phyloP scores from a whole-genome alignment of 1,284 basidiomycete species.

The Heimioporus retisporus region DNA sequence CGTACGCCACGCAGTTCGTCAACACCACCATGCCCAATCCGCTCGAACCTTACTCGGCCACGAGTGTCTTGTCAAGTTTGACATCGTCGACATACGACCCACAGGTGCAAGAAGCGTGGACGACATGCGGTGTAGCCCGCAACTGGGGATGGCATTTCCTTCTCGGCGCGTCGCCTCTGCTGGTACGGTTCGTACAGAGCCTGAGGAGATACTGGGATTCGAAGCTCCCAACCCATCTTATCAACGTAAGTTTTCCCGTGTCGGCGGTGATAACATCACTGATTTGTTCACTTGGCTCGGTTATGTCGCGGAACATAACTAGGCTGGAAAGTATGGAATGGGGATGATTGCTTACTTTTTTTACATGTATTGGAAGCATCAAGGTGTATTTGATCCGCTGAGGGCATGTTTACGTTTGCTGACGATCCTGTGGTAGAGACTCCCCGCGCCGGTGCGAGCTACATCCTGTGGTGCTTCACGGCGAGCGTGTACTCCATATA shows the following conservation, averaged over 20 bases:
- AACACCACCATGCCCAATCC: conserved; percentile 7
- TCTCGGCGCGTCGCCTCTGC: conserved; percentile 68
- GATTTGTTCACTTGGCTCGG: conserved; percentile 7
- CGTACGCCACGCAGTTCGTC: not conserved
- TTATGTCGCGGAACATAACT: not conserved
- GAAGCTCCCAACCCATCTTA: conserved; percentile 79
- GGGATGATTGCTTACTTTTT: conserved; percentile 74
- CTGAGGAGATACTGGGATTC: conserved; percentile 89
- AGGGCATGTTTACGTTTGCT: not conserved
- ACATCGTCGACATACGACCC: conserved; percentile 26
- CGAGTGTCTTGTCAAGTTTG: conserved; percentile 1
- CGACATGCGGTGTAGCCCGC: conserved; percentile 21
- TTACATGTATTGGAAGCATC: conserved; percentile 80
- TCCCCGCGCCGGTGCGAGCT: conserved; percentile 56
- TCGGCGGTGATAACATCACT: no score
- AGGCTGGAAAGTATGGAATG: conserved; percentile 85
- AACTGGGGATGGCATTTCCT: conserved; percentile 71
- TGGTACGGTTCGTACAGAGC: conserved; percentile 88
- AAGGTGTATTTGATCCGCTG: conserved; percentile 56
- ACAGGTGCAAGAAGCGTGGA: conserved; percentile 29
- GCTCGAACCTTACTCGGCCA: not conserved
- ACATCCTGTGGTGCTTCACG: conserved; percentile 75
- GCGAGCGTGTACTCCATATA: conserved; percentile 77
- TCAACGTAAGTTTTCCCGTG: conserved; percentile 72
- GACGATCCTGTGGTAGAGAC: conserved; percentile 4